These are phyloP conservation scores for Ophiostoma perfectum DNA, from an alignment of 2,329 filamentous ascomycete species.

Conservation along the genomic window DNA sequence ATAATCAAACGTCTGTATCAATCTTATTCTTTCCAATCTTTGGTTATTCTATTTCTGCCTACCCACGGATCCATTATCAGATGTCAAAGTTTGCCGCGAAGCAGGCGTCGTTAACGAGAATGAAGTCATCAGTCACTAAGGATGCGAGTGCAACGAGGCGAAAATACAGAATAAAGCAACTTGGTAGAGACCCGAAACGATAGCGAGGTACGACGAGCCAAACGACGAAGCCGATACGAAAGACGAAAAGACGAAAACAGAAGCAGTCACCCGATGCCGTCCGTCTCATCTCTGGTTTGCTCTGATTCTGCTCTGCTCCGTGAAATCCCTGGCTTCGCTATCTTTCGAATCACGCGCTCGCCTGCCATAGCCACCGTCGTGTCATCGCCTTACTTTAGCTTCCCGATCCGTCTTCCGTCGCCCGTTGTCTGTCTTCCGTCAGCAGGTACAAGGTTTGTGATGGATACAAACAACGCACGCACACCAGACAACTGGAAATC, in stretches of 20 bases:
- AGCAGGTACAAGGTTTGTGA: too few relatives aligned
- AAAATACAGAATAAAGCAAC: too few relatives aligned
- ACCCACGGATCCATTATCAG: background rate
- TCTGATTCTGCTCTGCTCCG: background rate
- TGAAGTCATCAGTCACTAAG: slow-evolving; percentile 2
- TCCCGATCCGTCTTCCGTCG: too few relatives aligned
- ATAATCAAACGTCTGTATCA: too few relatives aligned
- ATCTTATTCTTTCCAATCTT: background rate
- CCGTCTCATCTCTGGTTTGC: background rate
- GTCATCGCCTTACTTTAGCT: too few relatives aligned
- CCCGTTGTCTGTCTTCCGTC: too few relatives aligned
- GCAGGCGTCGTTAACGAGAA: background rate
- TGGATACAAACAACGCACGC: too few relatives aligned
- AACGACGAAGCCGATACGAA: background rate
- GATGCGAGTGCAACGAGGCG: background rate
- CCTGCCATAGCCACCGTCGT: background rate
- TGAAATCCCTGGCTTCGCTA: background rate
- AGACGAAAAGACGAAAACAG: background rate
- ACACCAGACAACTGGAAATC: too few relatives aligned
- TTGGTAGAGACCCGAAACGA: background rate
- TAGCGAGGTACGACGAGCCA: background rate
- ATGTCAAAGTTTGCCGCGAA: background rate
- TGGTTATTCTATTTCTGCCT: background rate
- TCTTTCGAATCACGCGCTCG: background rate
- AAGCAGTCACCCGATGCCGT: background rate